Base-by-base conservation (phyloP, 495 filamentous ascomycete genomes). In the Viridothelium virens region DNA sequence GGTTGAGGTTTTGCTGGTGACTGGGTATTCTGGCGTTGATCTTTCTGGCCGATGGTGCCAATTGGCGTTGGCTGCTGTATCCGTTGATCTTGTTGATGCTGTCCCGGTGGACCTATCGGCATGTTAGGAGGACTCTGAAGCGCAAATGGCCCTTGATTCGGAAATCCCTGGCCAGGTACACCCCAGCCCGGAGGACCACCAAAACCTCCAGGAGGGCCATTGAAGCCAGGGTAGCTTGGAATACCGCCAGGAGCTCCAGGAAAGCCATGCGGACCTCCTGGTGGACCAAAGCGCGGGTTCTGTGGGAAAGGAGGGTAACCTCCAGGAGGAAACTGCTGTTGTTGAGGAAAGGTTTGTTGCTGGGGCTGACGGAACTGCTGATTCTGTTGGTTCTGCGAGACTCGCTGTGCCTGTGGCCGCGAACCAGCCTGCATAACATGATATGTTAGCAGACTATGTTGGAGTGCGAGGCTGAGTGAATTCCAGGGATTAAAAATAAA, bases 141-240 rank as follows among this genome's bases (percentile, higher is more conserved):
- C 1, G 71, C 62, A 65, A 78, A 76, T 14, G 74, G 74, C 16
- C 75, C 75, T 46, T 74, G 75, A 34, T 68, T 68, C 38, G 65
- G 69, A 71, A 92, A 96, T 9, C 87, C 87, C 74, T 92, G 91
- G n/a, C 86, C 87, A 11, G 90, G 86, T 37, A 86, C 87, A 76
- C 85, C 91, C 91, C 91, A 96, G 59, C 86, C 88, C 25, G 86
- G 88, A 50, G 83, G 86, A 11, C 84, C 80, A 63, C 86, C 86
- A 72, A 86, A 86, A 34, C 70, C 63, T 38, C 70, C 73, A 65
- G 68, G 70, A 39, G 59, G 56, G 3, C 66, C 70, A 36, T 59
- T 59, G 53, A 84, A 82, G 47, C 82, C 82, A 41, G 82, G 82
- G 68, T 83, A 87, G 9, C 82, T 83, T 41, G 69, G 75, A 25